These are phyloP conservation scores for Aschersonia sp. DNA, from an alignment of 2,329 filamentous ascomycete genomes.

Conservation along the genomic window DNA sequence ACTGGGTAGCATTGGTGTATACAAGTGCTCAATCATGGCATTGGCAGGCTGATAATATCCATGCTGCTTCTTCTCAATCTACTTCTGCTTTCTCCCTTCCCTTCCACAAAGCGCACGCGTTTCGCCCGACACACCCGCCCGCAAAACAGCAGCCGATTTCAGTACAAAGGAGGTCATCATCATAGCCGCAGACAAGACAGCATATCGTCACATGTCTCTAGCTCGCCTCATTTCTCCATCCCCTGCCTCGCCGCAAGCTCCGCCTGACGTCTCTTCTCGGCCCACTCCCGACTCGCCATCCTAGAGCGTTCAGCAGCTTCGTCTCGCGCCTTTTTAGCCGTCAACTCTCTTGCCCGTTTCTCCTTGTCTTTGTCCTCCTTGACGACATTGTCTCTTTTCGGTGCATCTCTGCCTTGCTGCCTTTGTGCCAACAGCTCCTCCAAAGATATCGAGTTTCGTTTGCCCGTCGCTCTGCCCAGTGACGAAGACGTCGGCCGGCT, in stretches of 20 bases:
- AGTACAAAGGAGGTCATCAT: too few species aligned
- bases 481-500: slow-evolving; percentile 31
- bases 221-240: slow-evolving; percentile 1
- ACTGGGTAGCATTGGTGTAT: too few species aligned
- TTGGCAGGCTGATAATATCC: too few species aligned
- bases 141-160: too few species aligned
- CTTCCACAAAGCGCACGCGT: too few species aligned
- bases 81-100: too few species aligned
- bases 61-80: too few species aligned
- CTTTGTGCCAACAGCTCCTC: slow-evolving; percentile 37
- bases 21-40: too few species aligned
- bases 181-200: too few species aligned
- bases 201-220: neutral
- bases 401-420: slow-evolving; percentile 37
- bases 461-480: slow-evolving; percentile 25
- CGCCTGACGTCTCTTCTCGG: slow-evolving; percentile 39
- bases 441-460: slow-evolving; percentile 32
- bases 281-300: slow-evolving; percentile 45
- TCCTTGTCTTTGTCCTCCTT: slow-evolving; percentile 35
- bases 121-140: too few species aligned
- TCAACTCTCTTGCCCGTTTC: slow-evolving; percentile 36
- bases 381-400: slow-evolving; percentile 34
- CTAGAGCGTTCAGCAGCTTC: slow-evolving; percentile 48
- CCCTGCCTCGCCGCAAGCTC: slow-evolving; percentile 11
- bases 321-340: slow-evolving; percentile 39